Percentiles rank a stretch among this genome's conserved stretches.
Conservation (phyloP, 2,329 filamentous ascomycete species). For the Sarocladium oryzae region DNA sequence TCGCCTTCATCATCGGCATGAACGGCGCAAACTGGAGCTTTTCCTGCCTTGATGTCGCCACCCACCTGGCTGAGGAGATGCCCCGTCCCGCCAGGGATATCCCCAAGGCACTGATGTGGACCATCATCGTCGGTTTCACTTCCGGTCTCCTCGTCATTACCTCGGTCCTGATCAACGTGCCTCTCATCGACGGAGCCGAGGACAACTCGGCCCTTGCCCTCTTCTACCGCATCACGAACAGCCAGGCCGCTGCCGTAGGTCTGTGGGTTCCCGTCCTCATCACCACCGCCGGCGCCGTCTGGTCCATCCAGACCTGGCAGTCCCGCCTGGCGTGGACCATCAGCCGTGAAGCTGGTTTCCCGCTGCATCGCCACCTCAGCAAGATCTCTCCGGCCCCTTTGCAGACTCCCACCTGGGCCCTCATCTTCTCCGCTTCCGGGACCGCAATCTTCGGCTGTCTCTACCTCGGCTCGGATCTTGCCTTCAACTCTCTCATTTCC, state of each 20-base stretch:
- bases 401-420: constrained; percentile 19
- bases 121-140: constrained; percentile 11
- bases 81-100: constrained; percentile 19
- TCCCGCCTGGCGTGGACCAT: constrained; percentile 23
- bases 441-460: constrained; percentile 21
- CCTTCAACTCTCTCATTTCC: constrained; percentile 21
- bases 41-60: constrained; percentile 22
- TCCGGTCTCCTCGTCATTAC: constrained; percentile 6
- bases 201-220: background rate
- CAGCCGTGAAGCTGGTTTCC: constrained; percentile 20
- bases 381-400: constrained; percentile 17
- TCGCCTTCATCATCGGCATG: constrained; percentile 23
- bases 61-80: constrained; percentile 24
- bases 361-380: constrained; percentile 17
- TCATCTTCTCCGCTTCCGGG: constrained; percentile 15
- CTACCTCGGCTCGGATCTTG: constrained; percentile 21
- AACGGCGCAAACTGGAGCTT: constrained; percentile 24
- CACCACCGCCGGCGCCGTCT: constrained; percentile 18
- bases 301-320: constrained; percentile 23
- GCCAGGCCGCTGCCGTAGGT: constrained; percentile 17
- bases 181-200: background rate
- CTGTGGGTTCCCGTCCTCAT: constrained; percentile 19
- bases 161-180: constrained; percentile 6
- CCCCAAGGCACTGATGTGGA: constrained; percentile 17
- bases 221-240: constrained; percentile 10